These are phyloP conservation scores for Groenewaldozyma tartarivorans DNA, from an alignment of 805 yeast species.

Conservation along the genomic window DNA sequence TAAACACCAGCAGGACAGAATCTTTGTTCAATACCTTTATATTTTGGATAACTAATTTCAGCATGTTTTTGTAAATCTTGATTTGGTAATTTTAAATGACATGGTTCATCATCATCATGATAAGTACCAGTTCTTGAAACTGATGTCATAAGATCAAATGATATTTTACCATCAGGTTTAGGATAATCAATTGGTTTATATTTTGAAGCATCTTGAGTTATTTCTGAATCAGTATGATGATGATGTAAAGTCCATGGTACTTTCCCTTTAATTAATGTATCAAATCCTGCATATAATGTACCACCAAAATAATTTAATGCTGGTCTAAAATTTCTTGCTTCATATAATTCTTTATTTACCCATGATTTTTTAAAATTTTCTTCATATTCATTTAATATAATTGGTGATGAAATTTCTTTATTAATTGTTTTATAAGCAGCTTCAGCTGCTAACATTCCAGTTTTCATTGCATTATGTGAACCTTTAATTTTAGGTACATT, in stretches of 20 bases:
- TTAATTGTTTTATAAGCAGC: conserved; percentile 49
- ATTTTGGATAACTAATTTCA: conserved; percentile 57
- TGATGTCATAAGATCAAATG: conserved; percentile 89
- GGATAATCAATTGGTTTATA: conserved; percentile 76
- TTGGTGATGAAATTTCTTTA: conserved; percentile 10
- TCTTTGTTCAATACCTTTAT: conserved; percentile 77
- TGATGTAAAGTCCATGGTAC: conserved; percentile 84
- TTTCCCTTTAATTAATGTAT: conserved; percentile 66
- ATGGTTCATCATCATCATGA: conserved; percentile 89
- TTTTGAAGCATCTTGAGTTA: conserved; percentile 58
- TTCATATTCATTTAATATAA: conserved; percentile 43
- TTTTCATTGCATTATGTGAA: conserved; percentile 93
- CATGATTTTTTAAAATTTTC: conserved; percentile 63
- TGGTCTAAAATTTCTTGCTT: conserved; percentile 86
- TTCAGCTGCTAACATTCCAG: conserved; percentile 94
- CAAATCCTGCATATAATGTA: conserved; percentile 71
- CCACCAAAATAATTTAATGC: conserved; percentile 82
- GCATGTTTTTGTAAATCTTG: conserved; percentile 49
- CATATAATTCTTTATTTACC: conserved; percentile 75
- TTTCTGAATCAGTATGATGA: conserved; percentile 57
- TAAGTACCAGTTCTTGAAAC: conserved; percentile 94
- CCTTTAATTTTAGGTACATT: conserved; percentile 98
- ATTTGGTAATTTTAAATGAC: conserved; percentile 58
- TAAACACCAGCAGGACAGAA: conserved; percentile 99
- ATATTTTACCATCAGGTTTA: conserved; percentile 87